Base-by-base conservation (phyloP, 192 early-diverging fungal genomes). In the Podochytrium sp. region DNA sequence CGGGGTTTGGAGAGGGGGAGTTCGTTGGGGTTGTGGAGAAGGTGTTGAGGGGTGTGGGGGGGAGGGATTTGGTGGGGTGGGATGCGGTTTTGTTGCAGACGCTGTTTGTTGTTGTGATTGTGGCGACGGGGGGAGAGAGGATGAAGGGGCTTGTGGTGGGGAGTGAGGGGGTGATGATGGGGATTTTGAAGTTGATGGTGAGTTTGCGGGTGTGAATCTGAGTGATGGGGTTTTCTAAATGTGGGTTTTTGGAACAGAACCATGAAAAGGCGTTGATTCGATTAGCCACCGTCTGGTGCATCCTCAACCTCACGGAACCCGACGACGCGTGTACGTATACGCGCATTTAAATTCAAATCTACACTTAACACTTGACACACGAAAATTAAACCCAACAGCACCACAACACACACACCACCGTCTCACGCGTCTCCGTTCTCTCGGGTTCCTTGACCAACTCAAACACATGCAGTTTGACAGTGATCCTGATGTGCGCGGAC, bases 291-390 rank as follows among this genome's bases (percentile, higher is more conserved):
- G 77, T 86, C 23, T 95, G 91, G 91, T 85, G 84, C 71, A 77
- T 92, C 32, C 91, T 93, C 49, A 95, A 94, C 75, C 73, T 92
- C 51, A 91, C 90, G 12, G 92, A 90, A 84, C 74, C 76, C 2
- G 89, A 92, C 23, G 87, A 90, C n/a, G n/a, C n/a, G n/a, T 43
- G 27, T 65, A 51, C 72, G 77, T 57, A 35, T 47, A 29, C 47
- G 20, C 23, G 38, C 3, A 42, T 79, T 34, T 69, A n/a, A 20
- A 52, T 41, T 27, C 50, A 35, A 56, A 57, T n/a, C n/a, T n/a
- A n/a, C n/a, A n/a, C n/a, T n/a, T n/a, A n/a, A n/a, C n/a, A n/a
- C n/a, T n/a, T n/a, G n/a, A n/a, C n/a, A n/a, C n/a, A n/a, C n/a
- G n/a, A n/a, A n/a, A n/a, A n/a, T n/a, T n/a, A n/a, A n/a, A n/a